These are phyloP conservation scores for Xerocomus potaroensis DNA, from an alignment of 768 basidiomycete species.

Conservation along the genomic window DNA sequence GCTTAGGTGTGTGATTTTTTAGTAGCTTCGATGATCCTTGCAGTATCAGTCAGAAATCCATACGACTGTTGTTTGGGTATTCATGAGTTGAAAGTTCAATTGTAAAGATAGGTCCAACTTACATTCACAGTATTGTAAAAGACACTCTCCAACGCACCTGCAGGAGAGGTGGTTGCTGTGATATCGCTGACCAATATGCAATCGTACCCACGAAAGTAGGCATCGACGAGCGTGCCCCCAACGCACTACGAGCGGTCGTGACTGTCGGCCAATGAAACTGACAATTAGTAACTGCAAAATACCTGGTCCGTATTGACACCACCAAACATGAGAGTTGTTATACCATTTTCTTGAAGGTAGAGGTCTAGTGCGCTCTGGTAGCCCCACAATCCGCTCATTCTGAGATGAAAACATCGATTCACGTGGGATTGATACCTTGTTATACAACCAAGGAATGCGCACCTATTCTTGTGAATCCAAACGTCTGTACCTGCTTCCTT, in stretches of 20 bases:
- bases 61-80: conserved; percentile 36
- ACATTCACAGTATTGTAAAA: conserved; percentile 55
- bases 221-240: conserved; percentile 57
- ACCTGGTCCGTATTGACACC: conserved; percentile 71
- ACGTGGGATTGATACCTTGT: not conserved
- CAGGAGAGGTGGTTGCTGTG: conserved; percentile 60
- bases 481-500: conserved; percentile 54
- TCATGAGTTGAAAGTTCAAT: not conserved
- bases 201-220: conserved; percentile 63
- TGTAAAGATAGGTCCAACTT: conserved; percentile 19
- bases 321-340: conserved; percentile 57
- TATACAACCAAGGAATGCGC: not conserved
- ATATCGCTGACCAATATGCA: conserved; percentile 54
- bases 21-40: conserved; percentile 24
- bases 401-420: conserved; percentile 17
- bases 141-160: conserved; percentile 52
- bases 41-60: conserved; percentile 45
- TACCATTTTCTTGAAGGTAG: conserved; percentile 58
- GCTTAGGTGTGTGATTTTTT: not conserved
- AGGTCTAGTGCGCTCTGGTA: conserved; percentile 58
- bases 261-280: not conserved
- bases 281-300: not conserved
- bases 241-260: conserved; percentile 44
- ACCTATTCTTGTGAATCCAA: conserved; percentile 74
- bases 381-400: conserved; percentile 67